Base-by-base conservation (phyloP, 2,329 filamentous ascomycete genomes). In the Trichophyton rubrum region DNA sequence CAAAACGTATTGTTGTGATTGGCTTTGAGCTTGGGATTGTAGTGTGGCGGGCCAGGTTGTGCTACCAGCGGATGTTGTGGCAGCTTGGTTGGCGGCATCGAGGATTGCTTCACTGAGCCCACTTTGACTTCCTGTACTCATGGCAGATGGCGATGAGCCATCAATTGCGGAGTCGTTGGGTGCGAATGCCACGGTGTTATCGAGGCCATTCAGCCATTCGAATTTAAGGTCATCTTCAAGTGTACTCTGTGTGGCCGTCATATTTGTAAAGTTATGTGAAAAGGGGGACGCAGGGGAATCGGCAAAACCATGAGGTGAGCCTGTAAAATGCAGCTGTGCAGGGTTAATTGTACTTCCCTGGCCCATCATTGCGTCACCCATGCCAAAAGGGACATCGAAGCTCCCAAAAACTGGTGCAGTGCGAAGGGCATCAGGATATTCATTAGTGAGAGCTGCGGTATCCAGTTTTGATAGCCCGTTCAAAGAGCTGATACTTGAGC, bases 41-140 rank as follows among this genome's bases (percentile, higher is more conserved):
- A 90, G 78, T 43, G 84, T 80, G 58, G 82, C 80, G 68, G 87
- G 83, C 85, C 87, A 90, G 77, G 88, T 84, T 38, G 55, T 57
- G 38, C 30, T 57, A 58, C 82, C 80, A 66, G 79, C 77, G 3
- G 77, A 77, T 2, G 78, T 75, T 20, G 79, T 75, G 61, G 80
- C 78, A 45, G 81, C 79, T 65, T 86, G 84, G 72, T 85, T 87
- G 41, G 71, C 70, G 3, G 89, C 89, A 73, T 96, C 90, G 61
- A 93, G 79, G 86, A 96, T 90, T 62, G 90, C 85, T 71, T 97
- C 93, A 74, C 89, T 95, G 56, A 91, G 88, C 58, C 87, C 89
- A 71, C 88, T 92, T 70, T 95, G 91, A 74, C 91, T 97, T 62
- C 89, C 89, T 49, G 89, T 95, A 77, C 92, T 97, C 72, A 97